Evolutionary conservation across 176 grass and related monocot genomes (phyloP).

Genomic region (Cenchrus americanus): DNA sequence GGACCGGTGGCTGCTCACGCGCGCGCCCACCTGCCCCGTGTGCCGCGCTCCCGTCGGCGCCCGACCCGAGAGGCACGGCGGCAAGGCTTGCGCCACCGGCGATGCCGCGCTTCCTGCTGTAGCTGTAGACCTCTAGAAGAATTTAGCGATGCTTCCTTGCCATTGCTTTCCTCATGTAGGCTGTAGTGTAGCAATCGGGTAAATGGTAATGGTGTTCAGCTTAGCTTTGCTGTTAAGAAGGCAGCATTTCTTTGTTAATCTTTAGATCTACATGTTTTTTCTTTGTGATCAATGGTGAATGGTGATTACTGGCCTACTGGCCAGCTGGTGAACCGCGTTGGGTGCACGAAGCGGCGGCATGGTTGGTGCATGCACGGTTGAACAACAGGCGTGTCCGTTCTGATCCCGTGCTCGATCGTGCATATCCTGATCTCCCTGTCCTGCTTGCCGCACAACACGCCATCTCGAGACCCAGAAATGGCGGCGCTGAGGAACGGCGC

Average conservation of each 20-base stretch:
- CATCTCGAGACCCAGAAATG: no score
- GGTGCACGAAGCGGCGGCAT: neutral
- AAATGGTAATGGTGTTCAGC: neutral
- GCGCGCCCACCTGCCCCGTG: constrained; percentile 47
- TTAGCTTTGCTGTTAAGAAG: neutral
- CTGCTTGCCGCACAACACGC: no score
- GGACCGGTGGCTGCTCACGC: constrained; percentile 59
- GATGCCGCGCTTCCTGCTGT: neutral
- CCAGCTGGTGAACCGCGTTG: neutral
- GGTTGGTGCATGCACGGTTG: no score
- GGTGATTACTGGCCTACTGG: no score
- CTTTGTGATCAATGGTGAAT: no score
- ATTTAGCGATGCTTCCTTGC: neutral
- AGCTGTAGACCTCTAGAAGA: neutral
- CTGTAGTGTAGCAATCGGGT: neutral
- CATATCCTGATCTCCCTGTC: neutral
- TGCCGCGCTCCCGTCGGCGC: constrained; percentile 37
- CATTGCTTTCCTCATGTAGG: neutral
- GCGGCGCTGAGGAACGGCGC: no score
- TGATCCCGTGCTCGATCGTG: neutral
- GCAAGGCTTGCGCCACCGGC: neutral
- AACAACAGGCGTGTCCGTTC: neutral
- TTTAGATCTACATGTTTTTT: neutral
- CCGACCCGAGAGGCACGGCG: neutral
- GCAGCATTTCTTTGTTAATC: neutral